phyloP scores from a whole-genome alignment of 441 rosid species.

The Manihot esculenta region DNA sequence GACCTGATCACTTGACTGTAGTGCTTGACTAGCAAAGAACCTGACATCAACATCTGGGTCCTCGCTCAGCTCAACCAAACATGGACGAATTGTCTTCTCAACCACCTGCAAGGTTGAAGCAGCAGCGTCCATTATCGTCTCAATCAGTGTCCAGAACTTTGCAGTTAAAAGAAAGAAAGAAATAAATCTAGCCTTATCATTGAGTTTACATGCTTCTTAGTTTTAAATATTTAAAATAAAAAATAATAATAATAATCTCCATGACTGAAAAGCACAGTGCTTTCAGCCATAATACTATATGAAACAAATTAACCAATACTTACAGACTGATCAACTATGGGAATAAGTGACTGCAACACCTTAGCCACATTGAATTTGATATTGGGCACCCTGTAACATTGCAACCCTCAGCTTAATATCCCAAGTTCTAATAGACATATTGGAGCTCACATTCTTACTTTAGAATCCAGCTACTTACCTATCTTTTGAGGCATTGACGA shows the following conservation, averaged over 20 bases:
- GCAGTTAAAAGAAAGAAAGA: not conserved
- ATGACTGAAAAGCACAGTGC: not conserved
- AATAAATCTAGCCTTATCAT: not conserved
- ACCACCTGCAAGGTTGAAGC: slow-evolving; percentile 50
- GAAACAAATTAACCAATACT: slow-evolving; percentile 32
- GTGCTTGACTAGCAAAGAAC: slow-evolving; percentile 78
- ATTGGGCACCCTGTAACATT: slow-evolving; percentile 81
- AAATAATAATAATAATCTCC: too few relatives aligned
- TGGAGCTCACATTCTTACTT: slow-evolving; percentile 11
- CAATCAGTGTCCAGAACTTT: not conserved
- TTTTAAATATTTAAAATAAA: too few relatives aligned
- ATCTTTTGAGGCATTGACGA: slow-evolving; percentile 78
- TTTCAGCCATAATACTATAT: slow-evolving; percentile 2
- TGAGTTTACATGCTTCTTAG: not conserved
- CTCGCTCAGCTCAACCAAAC: slow-evolving; percentile 83
- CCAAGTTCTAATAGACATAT: slow-evolving; percentile 4
- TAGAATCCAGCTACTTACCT: slow-evolving; percentile 41
- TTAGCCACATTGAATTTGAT: slow-evolving; percentile 96
- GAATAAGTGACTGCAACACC: slow-evolving; percentile 85
- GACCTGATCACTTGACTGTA: slow-evolving; percentile 65
- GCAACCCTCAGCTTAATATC: slow-evolving; percentile 22
- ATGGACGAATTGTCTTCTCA: slow-evolving; percentile 71
- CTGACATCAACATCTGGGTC: slow-evolving; percentile 96
- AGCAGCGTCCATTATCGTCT: slow-evolving; percentile 4
- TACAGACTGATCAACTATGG: slow-evolving; percentile 87